A percentile compares a stretch with the other conserved stretches of the same genome.
phyloP scores from a whole-genome alignment of 225 moss, liverwort and hornwort genomes.

The Climacium dendroides region DNA sequence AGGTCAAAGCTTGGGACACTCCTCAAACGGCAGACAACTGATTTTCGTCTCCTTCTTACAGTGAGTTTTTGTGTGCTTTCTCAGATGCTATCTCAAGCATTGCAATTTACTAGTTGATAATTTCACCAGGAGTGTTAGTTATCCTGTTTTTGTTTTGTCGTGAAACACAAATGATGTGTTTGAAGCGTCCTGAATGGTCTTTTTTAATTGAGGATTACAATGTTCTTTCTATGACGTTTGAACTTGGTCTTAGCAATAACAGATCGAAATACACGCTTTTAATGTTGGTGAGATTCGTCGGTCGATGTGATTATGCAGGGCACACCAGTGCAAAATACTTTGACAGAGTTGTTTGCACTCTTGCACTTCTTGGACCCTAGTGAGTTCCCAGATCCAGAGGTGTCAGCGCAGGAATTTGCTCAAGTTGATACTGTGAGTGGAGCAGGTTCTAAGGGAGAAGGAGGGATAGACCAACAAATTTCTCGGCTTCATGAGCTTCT shows the following conservation, averaged over 20 bases:
- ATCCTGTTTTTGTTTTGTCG: neutral
- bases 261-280: neutral
- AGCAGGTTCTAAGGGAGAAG: conserved; percentile 30
- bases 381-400: conserved; percentile 63
- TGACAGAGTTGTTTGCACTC: conserved; percentile 66
- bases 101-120: neutral
- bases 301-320: conserved; percentile 41
- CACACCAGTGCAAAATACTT: conserved; percentile 75
- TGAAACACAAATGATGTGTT: neutral
- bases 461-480: conserved; percentile 45
- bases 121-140: neutral
- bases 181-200: neutral
- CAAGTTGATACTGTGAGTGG: conserved; percentile 41
- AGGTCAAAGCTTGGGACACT: conserved; percentile 53
- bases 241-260: neutral
- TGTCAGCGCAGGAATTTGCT: conserved; percentile 41
- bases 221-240: neutral
- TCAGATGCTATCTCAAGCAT: neutral
- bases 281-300: neutral
- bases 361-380: conserved; percentile 73
- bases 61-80: conserved; percentile 23
- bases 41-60: conserved; percentile 76
- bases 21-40: conserved; percentile 46
- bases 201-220: neutral
- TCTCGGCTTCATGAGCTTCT: conserved; percentile 64